Conservation (phyloP, 2,329 filamentous ascomycete genomes). For the Ascochyta clinopodiicola region DNA sequence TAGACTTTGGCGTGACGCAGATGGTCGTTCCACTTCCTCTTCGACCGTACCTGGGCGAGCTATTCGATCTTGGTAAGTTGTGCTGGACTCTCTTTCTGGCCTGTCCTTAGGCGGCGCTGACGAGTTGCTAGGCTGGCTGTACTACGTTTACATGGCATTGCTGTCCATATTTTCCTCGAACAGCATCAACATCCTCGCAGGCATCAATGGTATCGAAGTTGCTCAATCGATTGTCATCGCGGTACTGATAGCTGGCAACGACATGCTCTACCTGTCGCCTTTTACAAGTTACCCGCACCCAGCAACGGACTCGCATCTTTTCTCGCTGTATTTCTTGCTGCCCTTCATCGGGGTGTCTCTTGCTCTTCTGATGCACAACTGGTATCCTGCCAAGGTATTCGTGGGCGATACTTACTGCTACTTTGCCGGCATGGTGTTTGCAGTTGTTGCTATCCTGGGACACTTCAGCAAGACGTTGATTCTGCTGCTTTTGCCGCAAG, state of each 20-base stretch:
- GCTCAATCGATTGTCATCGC: conserved; percentile 92
- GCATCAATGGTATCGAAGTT: conserved; percentile 98
- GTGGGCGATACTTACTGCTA: conserved; percentile 99
- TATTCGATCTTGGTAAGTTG: conserved; percentile 73
- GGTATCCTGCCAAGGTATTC: conserved; percentile 94
- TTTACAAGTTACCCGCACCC: conserved; percentile 83
- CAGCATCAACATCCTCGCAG: conserved; percentile 99
- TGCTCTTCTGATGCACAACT: conserved; percentile 88
- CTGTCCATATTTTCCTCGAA: conserved; percentile 98
- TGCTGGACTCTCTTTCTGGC: background rate
- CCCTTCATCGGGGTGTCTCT: conserved; percentile 93
- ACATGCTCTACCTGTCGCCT: conserved; percentile 79
- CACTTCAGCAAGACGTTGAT: conserved; percentile 98
- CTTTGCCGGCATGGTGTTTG: conserved; percentile 98
- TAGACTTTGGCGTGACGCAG: conserved; percentile 96
- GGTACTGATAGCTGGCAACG: conserved; percentile 81
- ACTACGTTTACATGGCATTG: conserved; percentile 97
- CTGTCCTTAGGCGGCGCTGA: conserved; percentile 22
- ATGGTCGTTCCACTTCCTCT: conserved; percentile 90
- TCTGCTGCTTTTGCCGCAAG: conserved; percentile 88
- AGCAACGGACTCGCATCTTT: conserved; percentile 92
- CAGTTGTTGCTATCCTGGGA: conserved; percentile 92
- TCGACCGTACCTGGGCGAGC: conserved; percentile 80
- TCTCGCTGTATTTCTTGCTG: conserved; percentile 92
- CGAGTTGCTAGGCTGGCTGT: conserved; percentile 57